These are phyloP conservation scores for Endoconidiophora laricicola DNA, from an alignment of 2,329 filamentous ascomycete species.

Conservation along the genomic window DNA sequence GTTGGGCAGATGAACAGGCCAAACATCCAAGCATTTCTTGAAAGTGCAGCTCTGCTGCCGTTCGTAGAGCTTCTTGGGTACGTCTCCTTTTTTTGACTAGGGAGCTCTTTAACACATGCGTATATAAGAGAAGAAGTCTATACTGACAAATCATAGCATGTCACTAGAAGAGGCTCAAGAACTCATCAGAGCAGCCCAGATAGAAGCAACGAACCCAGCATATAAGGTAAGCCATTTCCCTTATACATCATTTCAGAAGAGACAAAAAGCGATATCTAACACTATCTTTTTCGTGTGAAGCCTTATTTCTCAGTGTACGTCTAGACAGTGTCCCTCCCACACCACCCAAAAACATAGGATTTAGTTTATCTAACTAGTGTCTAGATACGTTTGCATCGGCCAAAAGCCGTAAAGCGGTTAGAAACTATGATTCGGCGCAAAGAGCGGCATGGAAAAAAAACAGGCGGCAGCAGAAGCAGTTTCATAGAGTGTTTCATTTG, in stretches of 20 bases:
- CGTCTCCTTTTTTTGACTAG: too few relatives aligned
- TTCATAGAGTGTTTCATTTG: too few relatives aligned
- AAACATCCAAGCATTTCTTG: slow-evolving; percentile 24
- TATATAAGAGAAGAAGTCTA: background rate
- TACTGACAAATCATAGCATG: slow-evolving; percentile 27
- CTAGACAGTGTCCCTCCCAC: too few relatives aligned
- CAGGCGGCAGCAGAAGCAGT: too few relatives aligned
- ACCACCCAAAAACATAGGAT: too few relatives aligned
- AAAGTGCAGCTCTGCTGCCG: slow-evolving; percentile 1
- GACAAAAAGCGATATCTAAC: background rate
- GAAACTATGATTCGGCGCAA: too few relatives aligned
- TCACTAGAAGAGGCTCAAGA: slow-evolving; percentile 38
- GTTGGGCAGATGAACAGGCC: slow-evolving; percentile 32
- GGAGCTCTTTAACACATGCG: slow-evolving; percentile 23
- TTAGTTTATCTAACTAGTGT: background rate
- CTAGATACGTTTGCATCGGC: slow-evolving; percentile 46
- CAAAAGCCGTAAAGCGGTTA: slow-evolving; percentile 29
- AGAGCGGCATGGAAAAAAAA: too few relatives aligned
- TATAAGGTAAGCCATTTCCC: slow-evolving; percentile 32
- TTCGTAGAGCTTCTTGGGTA: background rate
- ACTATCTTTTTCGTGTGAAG: slow-evolving; percentile 19
- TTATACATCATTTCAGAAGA: background rate
- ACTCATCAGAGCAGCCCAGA: slow-evolving; percentile 37
- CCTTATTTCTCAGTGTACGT: slow-evolving; percentile 46
- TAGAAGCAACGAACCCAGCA: slow-evolving; percentile 34